phyloP scores from a whole-genome alignment of 495 filamentous ascomycete species.

The Daldinia caldariorum region DNA sequence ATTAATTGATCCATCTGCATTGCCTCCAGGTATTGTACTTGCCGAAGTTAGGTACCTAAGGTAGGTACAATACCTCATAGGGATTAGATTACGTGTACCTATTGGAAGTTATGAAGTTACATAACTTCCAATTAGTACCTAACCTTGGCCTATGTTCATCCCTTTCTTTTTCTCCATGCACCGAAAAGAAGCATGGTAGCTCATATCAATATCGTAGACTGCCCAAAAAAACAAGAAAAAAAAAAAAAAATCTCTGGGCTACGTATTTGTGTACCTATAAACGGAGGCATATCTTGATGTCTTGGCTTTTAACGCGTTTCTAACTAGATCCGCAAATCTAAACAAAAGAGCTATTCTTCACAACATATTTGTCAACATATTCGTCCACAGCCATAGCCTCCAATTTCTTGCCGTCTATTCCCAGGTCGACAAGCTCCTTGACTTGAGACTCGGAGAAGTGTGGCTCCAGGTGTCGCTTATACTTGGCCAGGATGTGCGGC shows the following conservation, averaged over 20 bases:
- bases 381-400: slow-evolving; percentile 85
- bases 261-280: background rate
- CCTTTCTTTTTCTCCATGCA: background rate
- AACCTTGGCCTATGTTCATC: background rate
- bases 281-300: background rate
- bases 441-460: slow-evolving; percentile 82
- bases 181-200: background rate
- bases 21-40: no score
- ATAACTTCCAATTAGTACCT: background rate
- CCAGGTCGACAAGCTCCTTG: slow-evolving; percentile 79
- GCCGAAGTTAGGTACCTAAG: no score
- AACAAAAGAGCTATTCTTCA: slow-evolving; percentile 65
- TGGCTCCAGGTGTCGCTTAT: slow-evolving; percentile 86
- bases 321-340: slow-evolving; percentile 36
- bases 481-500: slow-evolving; percentile 93
- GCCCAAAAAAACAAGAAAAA: no score
- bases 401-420: slow-evolving; percentile 74
- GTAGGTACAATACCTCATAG: no score
- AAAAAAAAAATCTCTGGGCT: background rate
- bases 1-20: no score
- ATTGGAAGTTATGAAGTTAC: background rate
- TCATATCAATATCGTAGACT: background rate
- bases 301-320: background rate
- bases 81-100: no score
- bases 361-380: slow-evolving; percentile 92